These are phyloP conservation scores for Pseudonectria buxi DNA, from an alignment of 2,329 filamentous ascomycete genomes.

Conservation along the genomic window DNA sequence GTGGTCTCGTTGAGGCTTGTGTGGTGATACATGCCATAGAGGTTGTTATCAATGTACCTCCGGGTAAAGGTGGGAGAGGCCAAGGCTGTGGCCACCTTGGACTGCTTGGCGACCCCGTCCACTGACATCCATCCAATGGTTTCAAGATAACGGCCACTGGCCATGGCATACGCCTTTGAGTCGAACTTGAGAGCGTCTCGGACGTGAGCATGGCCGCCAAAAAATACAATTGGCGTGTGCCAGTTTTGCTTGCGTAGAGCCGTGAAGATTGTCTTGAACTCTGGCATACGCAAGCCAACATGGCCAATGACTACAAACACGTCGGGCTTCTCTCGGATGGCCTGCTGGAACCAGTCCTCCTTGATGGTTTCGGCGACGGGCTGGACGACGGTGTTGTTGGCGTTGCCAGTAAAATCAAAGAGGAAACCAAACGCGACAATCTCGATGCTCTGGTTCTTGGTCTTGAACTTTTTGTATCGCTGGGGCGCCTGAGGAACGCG, in stretches of 20 bases:
- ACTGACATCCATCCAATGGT: conserved; percentile 93
- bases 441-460: conserved; percentile 77
- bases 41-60: conserved; percentile 89
- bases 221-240: conserved; percentile 83
- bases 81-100: conserved; percentile 22
- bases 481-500: conserved; percentile 64
- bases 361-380: conserved; percentile 73
- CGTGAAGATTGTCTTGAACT: conserved; percentile 70
- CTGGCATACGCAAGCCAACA: conserved; percentile 71
- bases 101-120: conserved; percentile 44
- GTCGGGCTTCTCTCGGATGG: conserved; percentile 78
- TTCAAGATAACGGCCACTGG: conserved; percentile 88
- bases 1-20: conserved; percentile 62
- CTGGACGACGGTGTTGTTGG: conserved; percentile 83
- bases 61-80: conserved; percentile 57
- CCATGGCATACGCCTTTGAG: conserved; percentile 67
- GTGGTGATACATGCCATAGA: conserved; percentile 78
- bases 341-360: conserved; percentile 82
- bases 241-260: conserved; percentile 71
- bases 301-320: conserved; percentile 84
- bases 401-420: conserved; percentile 87
- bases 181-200: conserved; percentile 80
- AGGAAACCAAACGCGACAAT: conserved; percentile 90
- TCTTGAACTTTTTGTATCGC: conserved; percentile 83
- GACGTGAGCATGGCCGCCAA: conserved; percentile 86